Evolutionary conservation across 164 flowering plant genomes (phyloP).

Genomic region (Aristolochia californica): DNA sequence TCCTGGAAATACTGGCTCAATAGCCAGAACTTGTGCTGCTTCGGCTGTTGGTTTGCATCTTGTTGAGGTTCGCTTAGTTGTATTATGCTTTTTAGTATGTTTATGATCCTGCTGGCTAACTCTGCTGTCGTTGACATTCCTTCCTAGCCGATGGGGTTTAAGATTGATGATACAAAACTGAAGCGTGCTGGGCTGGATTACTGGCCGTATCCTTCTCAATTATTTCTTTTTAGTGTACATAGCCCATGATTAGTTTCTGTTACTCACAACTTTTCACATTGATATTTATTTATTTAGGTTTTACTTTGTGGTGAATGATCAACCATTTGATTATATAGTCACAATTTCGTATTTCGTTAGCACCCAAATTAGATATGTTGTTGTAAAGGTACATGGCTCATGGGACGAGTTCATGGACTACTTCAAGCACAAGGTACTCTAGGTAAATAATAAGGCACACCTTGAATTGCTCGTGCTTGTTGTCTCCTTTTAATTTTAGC

Average conservation of each 20-base stretch:
- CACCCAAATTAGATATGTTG: conserved; percentile 55
- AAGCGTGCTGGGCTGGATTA: conserved; percentile 97
- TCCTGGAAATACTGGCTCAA: conserved; percentile 93
- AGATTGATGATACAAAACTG: conserved; percentile 71
- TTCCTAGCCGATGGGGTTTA: conserved; percentile 80
- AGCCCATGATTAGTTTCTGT: too few relatives aligned
- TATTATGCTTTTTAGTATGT: conserved; percentile 4
- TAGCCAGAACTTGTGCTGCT: conserved; percentile 97
- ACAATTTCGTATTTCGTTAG: conserved; percentile 13
- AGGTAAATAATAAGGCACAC: not conserved
- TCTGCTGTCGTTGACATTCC: not conserved
- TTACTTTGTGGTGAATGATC: not conserved
- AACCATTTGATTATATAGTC: not conserved
- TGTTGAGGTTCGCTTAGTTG: conserved; percentile 47
- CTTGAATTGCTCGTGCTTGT: not conserved
- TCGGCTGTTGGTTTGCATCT: conserved; percentile 85
- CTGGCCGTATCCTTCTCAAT: conserved; percentile 82
- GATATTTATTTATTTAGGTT: not conserved
- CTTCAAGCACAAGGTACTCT: conserved; percentile 54
- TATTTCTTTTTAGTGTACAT: not conserved
- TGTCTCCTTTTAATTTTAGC: not conserved
- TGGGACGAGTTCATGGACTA: conserved; percentile 80
- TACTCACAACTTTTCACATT: not conserved
- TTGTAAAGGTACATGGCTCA: conserved; percentile 79
- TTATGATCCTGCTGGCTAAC: not conserved